phyloP scores from a whole-genome alignment of 352 stramenopile genomes.

The Pythium brassicae region DNA sequence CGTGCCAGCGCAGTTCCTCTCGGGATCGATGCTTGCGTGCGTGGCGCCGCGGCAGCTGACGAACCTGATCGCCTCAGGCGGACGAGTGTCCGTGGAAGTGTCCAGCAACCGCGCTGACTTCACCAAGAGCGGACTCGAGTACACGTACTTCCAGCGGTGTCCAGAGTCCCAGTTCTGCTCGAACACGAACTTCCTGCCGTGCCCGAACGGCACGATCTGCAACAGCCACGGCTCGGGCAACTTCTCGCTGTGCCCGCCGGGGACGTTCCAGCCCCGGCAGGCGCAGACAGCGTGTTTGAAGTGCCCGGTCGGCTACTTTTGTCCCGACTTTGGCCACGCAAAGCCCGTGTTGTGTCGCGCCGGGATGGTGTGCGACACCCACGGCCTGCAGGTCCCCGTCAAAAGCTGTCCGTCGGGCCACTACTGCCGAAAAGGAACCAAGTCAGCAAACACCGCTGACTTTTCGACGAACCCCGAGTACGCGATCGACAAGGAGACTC shows the following conservation, averaged over 20 bases:
- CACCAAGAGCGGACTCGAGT: slow-evolving; percentile 59
- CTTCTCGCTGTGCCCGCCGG: slow-evolving; percentile 92
- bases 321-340: slow-evolving; percentile 87
- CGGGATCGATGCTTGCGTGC: slow-evolving; percentile 71
- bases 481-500: slow-evolving; percentile 51
- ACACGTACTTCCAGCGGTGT: slow-evolving; percentile 71
- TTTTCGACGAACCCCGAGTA: slow-evolving; percentile 66
- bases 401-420: slow-evolving; percentile 90
- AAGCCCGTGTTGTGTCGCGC: slow-evolving; percentile 89
- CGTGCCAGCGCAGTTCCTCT: slow-evolving; percentile 78
- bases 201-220: slow-evolving; percentile 88
- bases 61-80: slow-evolving; percentile 35
- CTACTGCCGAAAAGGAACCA: slow-evolving; percentile 93
- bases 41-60: slow-evolving; percentile 60
- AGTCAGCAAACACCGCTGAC: slow-evolving; percentile 66
- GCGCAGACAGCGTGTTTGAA: slow-evolving; percentile 75
- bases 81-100: slow-evolving; percentile 73
- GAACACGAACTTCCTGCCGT: slow-evolving; percentile 47
- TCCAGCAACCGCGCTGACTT: slow-evolving; percentile 86
- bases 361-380: slow-evolving; percentile 91
- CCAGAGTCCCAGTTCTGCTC: slow-evolving; percentile 57
- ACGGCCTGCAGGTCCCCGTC: slow-evolving; percentile 75
- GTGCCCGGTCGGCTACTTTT: slow-evolving; percentile 95
- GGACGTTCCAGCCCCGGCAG: slow-evolving; percentile 90
- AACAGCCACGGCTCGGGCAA: slow-evolving; percentile 59